These are phyloP conservation scores for Pisolithus albus DNA, from an alignment of 768 basidiomycete species.

Conservation along the genomic window DNA sequence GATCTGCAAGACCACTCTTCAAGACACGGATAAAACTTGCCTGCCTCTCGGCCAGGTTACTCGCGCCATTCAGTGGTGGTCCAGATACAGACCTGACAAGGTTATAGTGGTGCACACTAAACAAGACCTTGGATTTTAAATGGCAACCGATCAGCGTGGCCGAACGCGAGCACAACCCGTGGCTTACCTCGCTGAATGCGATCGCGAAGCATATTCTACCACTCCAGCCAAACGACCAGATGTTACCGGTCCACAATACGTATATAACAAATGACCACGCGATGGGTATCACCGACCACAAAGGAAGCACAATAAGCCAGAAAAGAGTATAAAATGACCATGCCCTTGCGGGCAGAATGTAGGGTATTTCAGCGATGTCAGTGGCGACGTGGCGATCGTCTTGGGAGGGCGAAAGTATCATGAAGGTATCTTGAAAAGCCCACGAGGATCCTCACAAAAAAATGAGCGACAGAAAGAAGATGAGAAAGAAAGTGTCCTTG, in stretches of 20 bases:
- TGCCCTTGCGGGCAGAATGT: slow-evolving; percentile 32
- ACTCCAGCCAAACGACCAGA: slow-evolving; percentile 37
- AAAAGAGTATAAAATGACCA: slow-evolving; percentile 56
- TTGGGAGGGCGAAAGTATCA: neutral
- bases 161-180: neutral
- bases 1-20: slow-evolving; percentile 54
- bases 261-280: slow-evolving; percentile 58
- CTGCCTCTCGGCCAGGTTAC: slow-evolving; percentile 51
- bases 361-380: slow-evolving; percentile 28
- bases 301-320: slow-evolving; percentile 47
- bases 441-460: neutral
- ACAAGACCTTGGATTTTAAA: slow-evolving; percentile 45
- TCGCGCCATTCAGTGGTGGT: slow-evolving; percentile 37
- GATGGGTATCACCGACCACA: slow-evolving; percentile 57
- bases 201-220: slow-evolving; percentile 37
- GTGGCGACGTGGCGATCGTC: neutral
- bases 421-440: slow-evolving; percentile 14
- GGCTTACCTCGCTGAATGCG: slow-evolving; percentile 54
- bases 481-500: neutral
- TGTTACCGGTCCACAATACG: slow-evolving; percentile 36
- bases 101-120: slow-evolving; percentile 57
- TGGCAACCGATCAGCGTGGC: neutral
- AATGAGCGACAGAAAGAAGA: too few relatives aligned
- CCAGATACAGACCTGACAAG: slow-evolving; percentile 44
- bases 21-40: slow-evolving; percentile 55